These are phyloP conservation scores for Tolypocladium sp. DNA, from an alignment of 2,329 filamentous ascomycete genomes.

Conservation along the genomic window DNA sequence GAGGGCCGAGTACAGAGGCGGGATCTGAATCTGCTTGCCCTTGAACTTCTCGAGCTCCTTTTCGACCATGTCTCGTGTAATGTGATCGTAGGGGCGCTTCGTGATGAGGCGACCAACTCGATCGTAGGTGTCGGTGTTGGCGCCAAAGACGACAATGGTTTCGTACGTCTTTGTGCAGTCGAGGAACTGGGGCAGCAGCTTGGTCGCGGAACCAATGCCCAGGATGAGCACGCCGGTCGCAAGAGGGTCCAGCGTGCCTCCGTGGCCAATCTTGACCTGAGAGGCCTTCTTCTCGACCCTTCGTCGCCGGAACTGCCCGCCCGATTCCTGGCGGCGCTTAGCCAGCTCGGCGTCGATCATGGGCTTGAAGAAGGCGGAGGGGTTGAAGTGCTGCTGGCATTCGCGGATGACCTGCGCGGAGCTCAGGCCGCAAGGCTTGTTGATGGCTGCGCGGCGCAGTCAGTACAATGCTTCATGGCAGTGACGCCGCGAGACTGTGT, in stretches of 20 bases:
- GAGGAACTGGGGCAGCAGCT: slow-evolving; percentile 68
- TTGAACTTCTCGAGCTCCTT: slow-evolving; percentile 65
- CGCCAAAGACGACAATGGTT: slow-evolving; percentile 79
- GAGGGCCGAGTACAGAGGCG: slow-evolving; percentile 85
- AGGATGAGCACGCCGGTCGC: slow-evolving; percentile 89
- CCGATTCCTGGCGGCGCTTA: slow-evolving; percentile 45
- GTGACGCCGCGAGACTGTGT: background rate
- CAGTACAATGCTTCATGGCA: background rate
- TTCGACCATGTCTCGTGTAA: slow-evolving; percentile 72
- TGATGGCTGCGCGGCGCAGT: slow-evolving; percentile 55
- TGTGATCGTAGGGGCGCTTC: slow-evolving; percentile 65
- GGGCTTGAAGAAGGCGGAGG: slow-evolving; percentile 69
- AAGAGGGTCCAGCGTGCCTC: slow-evolving; percentile 88
- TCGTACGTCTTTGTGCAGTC: slow-evolving; percentile 92
- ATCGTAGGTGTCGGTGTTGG: slow-evolving; percentile 89
- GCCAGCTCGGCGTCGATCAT: slow-evolving; percentile 58
- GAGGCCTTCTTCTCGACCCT: slow-evolving; percentile 46
- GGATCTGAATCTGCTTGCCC: slow-evolving; percentile 80
- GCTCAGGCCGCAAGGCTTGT: slow-evolving; percentile 80
- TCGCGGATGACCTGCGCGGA: slow-evolving; percentile 88
- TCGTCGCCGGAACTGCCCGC: slow-evolving; percentile 51
- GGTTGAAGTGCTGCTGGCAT: slow-evolving; percentile 75
- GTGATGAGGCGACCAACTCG: slow-evolving; percentile 73
- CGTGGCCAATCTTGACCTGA: slow-evolving; percentile 90
- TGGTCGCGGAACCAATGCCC: slow-evolving; percentile 82